Evolutionary conservation across 2,329 filamentous ascomycete genomes (phyloP).

Genomic region (Coleophoma eucalyptorum): DNA sequence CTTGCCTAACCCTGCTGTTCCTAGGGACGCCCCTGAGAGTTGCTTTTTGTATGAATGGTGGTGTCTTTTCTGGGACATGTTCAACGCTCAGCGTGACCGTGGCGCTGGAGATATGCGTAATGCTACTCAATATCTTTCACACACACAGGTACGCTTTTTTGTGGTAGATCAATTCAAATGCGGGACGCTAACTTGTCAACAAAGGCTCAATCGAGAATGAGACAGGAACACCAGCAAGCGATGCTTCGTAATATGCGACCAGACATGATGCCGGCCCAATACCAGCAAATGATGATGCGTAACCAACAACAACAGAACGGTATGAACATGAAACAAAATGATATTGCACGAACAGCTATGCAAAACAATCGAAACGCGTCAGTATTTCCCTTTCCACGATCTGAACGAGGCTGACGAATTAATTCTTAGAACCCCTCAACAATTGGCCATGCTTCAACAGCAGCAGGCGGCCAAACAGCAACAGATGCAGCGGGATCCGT

Average conservation of each 20-base stretch:
- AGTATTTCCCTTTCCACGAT: conserved; percentile 27
- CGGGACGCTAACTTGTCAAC: neutral
- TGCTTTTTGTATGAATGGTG: conserved; percentile 98
- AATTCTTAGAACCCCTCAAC: conserved; percentile 43
- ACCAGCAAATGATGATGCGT: conserved; percentile 68
- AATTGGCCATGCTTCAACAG: conserved; percentile 67
- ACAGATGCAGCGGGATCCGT: conserved; percentile 85
- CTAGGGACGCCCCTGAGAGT: conserved; percentile 60
- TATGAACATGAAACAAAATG: conserved; percentile 52
- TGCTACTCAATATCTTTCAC: conserved; percentile 72
- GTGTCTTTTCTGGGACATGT: conserved; percentile 95
- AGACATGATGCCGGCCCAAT: conserved; percentile 51
- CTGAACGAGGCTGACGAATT: neutral
- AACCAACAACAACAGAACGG: conserved; percentile 53
- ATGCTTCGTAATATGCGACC: conserved; percentile 70
- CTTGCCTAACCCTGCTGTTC: conserved; percentile 70
- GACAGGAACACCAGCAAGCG: conserved; percentile 74
- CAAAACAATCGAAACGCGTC: conserved; percentile 74
- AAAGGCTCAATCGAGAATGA: conserved; percentile 65
- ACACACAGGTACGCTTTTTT: conserved; percentile 68
- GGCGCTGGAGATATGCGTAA: conserved; percentile 53
- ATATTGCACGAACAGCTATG: conserved; percentile 71
- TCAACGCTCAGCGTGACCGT: conserved; percentile 68
- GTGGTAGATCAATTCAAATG: no score
- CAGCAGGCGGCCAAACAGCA: conserved; percentile 72